Percentiles rank a stretch among this genome's conserved stretches.
Conservation (phyloP, 2,329 filamentous ascomycete species). For the Sporothrix brunneoviolacea region DNA sequence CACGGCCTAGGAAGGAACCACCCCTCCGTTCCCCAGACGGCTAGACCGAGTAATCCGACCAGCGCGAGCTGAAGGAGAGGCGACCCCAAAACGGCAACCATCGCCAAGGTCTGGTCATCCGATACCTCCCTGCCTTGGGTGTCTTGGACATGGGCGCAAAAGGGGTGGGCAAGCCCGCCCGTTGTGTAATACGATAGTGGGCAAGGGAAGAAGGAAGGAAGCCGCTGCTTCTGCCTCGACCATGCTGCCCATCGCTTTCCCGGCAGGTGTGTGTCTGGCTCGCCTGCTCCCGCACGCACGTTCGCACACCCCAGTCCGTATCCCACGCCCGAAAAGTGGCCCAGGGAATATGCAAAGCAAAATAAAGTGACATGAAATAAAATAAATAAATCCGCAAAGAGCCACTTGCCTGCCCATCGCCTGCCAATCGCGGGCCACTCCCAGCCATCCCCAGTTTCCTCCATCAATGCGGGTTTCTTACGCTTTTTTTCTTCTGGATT, state of each 20-base stretch:
- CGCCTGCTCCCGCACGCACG: not conserved
- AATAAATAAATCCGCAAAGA: not conserved
- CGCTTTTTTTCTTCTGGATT: not conserved
- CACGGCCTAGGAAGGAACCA: not conserved
- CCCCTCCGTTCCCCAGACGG: slow-evolving; percentile 5
- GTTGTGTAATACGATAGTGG: not conserved
- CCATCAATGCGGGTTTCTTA: slow-evolving; percentile 1
- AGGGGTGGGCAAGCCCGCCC: slow-evolving; percentile 5
- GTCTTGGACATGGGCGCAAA: not conserved
- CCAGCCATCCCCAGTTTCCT: slow-evolving; percentile 11
- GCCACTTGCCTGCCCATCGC: slow-evolving; percentile 2
- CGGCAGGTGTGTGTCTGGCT: too few species aligned
- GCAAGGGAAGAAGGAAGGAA: too few species aligned
- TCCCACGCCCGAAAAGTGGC: not conserved
- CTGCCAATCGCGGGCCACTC: slow-evolving; percentile 11
- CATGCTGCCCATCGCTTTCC: too few species aligned
- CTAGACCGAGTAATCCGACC: slow-evolving; percentile 6
- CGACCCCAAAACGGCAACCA: not conserved
- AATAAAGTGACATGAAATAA: not conserved
- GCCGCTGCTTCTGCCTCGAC: too few species aligned
- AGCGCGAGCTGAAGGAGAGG: not conserved
- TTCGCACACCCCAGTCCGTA: not conserved
- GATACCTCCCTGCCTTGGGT: not conserved
- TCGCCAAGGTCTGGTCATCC: not conserved
- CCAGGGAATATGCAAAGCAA: not conserved